phyloP scores from a whole-genome alignment of 345 rosid genomes.

The Hibiscus mutabilis region DNA sequence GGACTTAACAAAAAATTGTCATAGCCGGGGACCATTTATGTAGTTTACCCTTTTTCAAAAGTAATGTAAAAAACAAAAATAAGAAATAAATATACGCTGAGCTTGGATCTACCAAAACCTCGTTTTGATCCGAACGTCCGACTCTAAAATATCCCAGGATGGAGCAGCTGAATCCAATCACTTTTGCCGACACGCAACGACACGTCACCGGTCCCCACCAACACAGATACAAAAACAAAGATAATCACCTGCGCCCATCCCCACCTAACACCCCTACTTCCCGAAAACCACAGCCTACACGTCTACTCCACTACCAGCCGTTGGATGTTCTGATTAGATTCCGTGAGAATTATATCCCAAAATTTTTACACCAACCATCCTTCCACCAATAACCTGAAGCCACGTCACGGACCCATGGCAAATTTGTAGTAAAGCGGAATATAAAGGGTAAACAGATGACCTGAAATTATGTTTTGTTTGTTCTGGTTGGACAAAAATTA shows the following conservation, averaged over 20 bases:
- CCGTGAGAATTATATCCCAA: background rate
- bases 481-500: background rate
- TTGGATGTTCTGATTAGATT: background rate
- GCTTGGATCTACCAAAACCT: no score
- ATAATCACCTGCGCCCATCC: slow-evolving; percentile 12
- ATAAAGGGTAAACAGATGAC: background rate
- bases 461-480: background rate
- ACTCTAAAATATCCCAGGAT: background rate
- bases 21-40: no score
- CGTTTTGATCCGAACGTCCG: no score
- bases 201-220: slow-evolving; percentile 17
- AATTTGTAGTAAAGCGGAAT: no score
- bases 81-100: no score
- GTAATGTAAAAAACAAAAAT: no score
- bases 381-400: slow-evolving; percentile 4
- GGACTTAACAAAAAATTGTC: no score
- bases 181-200: slow-evolving; percentile 5
- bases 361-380: background rate
- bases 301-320: background rate
- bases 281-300: background rate
- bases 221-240: background rate
- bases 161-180: slow-evolving; percentile 10
- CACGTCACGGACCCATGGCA: background rate
- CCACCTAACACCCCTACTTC: background rate
- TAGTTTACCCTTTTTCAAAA: no score